Evolutionary conservation across 768 basidiomycete species (phyloP).

Genomic region (Lenzites betulinus): DNA sequence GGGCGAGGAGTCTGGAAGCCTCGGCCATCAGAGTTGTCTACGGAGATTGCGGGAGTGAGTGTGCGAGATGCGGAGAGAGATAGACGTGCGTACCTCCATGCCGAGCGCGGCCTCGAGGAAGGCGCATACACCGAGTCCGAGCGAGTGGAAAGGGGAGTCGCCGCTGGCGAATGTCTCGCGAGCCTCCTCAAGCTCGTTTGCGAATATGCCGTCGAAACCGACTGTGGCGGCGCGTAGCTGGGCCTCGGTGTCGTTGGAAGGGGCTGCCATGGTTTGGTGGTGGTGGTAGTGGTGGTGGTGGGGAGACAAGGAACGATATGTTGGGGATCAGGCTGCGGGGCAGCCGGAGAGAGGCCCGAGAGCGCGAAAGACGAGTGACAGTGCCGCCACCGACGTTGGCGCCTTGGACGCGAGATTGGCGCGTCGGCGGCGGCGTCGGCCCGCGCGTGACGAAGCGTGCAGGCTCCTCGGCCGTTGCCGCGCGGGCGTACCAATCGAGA

Average conservation of each 20-base stretch:
- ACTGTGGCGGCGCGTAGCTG: slow-evolving; percentile 38
- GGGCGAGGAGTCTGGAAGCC: slow-evolving; percentile 54
- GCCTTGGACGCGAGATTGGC: too few species aligned
- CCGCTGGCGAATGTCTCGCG: slow-evolving; percentile 47
- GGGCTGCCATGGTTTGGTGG: slow-evolving; percentile 20
- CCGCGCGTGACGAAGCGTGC: neutral
- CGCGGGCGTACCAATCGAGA: too few species aligned
- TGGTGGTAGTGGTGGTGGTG: slow-evolving; percentile 1
- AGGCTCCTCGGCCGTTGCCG: neutral
- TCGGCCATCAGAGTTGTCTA: slow-evolving; percentile 65
- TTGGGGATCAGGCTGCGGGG: too few species aligned
- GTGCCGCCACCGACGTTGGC: slow-evolving; percentile 1
- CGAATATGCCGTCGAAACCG: slow-evolving; percentile 73
- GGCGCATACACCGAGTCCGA: slow-evolving; percentile 70
- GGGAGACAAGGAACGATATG: neutral
- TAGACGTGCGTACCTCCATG: slow-evolving; percentile 60
- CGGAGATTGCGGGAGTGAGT: slow-evolving; percentile 1
- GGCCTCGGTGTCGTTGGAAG: slow-evolving; percentile 30
- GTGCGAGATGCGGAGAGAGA: neutral
- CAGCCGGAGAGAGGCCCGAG: neutral
- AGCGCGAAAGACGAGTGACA: neutral
- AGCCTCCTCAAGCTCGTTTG: slow-evolving; percentile 63
- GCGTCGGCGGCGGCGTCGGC: neutral
- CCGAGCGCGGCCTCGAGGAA: slow-evolving; percentile 80
- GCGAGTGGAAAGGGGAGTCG: slow-evolving; percentile 69